A percentile compares a stretch with the other conserved stretches of the same genome.
Evolutionary conservation across 441 rosid species (phyloP).

Genomic region (Pelargonium australe): DNA sequence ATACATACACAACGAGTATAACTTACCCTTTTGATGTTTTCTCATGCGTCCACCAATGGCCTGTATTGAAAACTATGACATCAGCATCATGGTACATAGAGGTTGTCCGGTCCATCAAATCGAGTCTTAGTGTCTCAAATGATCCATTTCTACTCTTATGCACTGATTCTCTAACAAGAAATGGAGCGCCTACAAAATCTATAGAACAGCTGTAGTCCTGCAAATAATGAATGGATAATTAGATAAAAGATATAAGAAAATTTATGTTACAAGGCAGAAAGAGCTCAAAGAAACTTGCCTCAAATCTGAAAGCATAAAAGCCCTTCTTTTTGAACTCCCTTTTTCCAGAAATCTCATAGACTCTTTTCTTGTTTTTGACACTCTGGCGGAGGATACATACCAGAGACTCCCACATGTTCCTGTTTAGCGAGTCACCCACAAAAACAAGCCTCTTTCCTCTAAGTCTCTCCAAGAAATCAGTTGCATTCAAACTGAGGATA

Average conservation of each 20-base stretch:
- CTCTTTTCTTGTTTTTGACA: constrained; percentile 43
- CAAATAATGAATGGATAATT: constrained; percentile 13
- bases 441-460: constrained; percentile 60
- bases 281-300: constrained; percentile 32
- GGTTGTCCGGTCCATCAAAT: constrained; percentile 51
- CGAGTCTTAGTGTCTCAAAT: constrained; percentile 53
- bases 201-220: constrained; percentile 63
- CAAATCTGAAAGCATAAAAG: constrained; percentile 54
- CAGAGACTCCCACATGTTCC: constrained; percentile 78
- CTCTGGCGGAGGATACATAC: constrained; percentile 54
- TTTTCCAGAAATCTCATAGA: constrained; percentile 51
- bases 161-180: constrained; percentile 53
- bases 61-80: constrained; percentile 56
- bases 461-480: constrained; percentile 55
- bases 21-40: constrained; percentile 62
- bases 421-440: constrained; percentile 57
- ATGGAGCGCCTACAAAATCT: constrained; percentile 56
- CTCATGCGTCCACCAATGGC: constrained; percentile 83
- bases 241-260: constrained; percentile 2
- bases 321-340: constrained; percentile 56
- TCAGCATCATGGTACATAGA: constrained; percentile 57
- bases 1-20: neutral
- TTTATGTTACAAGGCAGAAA: neutral
- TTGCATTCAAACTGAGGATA: constrained; percentile 41
- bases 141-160: constrained; percentile 34